Evolutionary conservation across 805 yeast genomes (phyloP), one percentile per base, ranked within the genome.

Genomic region (Lipomyces starkeyi): DNA sequence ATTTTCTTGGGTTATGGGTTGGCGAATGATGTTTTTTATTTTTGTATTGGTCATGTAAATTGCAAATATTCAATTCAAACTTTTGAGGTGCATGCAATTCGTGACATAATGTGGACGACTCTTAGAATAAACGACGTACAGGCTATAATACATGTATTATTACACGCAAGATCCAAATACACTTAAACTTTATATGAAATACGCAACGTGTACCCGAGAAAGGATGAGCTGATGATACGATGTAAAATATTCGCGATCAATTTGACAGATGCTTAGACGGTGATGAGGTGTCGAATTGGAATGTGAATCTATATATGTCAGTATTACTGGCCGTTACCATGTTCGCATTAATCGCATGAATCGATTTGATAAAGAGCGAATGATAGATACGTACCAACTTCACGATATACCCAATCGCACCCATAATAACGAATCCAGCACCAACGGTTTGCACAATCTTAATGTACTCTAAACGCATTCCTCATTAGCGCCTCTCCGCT

Each of bases 401-500:
- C 82, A 95, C 95, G 77, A 89, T 91, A 82, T 93, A 94, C 67
- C 99, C 99, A 77, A 95, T 96, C 76, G 91, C 90, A 78, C 99
- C 99, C 93, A 94, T 95, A 87, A 94, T 94, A 75, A 94, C 83
- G 82, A 94, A 94, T 74, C 99, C 99, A 72, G 93, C 85, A 76
- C 98, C 98, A 63, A 94, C 98, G 63, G 98, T 98, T 81, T 95
- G 90, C 72, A 95, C 86, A 77, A 94, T 90, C 80, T 90, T 89
- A 68, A 88, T 75, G 84, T 91, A 94, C 82, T 94, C 99, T 86
- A 69, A 13, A 47, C 7, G 14, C 6, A 2, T 2, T 32, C 22
- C 20, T 14, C 56, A 29, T 65, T 56, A 65, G 57, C 54, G 11
- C 7, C 43, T 8, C 4, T 53, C 49, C 22, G n/a, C 49, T 43